A percentile compares a stretch with the other conserved stretches of the same genome.
Evolutionary conservation across 495 filamentous ascomycete genomes (phyloP).

Genomic region (Rhizodiscina lignyota): DNA sequence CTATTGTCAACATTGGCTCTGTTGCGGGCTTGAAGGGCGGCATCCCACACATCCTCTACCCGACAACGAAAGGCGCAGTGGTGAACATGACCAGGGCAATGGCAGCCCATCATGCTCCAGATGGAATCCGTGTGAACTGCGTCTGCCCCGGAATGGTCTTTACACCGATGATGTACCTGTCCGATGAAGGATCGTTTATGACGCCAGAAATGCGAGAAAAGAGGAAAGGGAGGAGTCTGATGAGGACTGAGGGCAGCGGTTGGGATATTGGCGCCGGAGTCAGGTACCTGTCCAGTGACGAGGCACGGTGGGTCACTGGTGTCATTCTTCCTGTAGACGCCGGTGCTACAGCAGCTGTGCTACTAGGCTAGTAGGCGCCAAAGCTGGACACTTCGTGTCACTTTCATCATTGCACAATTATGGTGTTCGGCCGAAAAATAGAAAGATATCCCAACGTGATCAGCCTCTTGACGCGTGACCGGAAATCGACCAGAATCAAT

Average conservation of each 20-base stretch:
- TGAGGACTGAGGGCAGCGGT: slow-evolving; percentile 36
- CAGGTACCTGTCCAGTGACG: slow-evolving; percentile 7
- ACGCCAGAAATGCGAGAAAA: slow-evolving; percentile 29
- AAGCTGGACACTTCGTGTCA: too few species aligned
- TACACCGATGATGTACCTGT: slow-evolving; percentile 46
- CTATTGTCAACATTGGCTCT: slow-evolving; percentile 39
- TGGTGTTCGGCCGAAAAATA: too few species aligned
- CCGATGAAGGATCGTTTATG: slow-evolving; percentile 26
- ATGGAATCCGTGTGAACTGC: slow-evolving; percentile 40
- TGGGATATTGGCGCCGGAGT: slow-evolving; percentile 26
- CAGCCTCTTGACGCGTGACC: too few species aligned
- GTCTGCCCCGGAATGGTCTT: slow-evolving; percentile 46
- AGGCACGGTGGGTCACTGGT: slow-evolving; percentile 12
- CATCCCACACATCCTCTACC: slow-evolving; percentile 41
- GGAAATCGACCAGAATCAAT: too few species aligned
- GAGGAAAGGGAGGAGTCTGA: slow-evolving; percentile 29
- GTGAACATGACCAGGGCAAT: slow-evolving; percentile 42
- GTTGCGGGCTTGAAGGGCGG: slow-evolving; percentile 40
- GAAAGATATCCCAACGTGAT: too few species aligned
- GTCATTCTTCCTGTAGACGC: slow-evolving; percentile 11
- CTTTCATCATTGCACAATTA: too few species aligned
- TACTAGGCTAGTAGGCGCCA: not conserved
- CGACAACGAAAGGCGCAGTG: slow-evolving; percentile 42
- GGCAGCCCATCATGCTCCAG: slow-evolving; percentile 36
- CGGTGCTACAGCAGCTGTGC: slow-evolving; percentile 5